Conservation (phyloP, 2,329 filamentous ascomycete species). For the Ceratocystis cacaofunesta region DNA sequence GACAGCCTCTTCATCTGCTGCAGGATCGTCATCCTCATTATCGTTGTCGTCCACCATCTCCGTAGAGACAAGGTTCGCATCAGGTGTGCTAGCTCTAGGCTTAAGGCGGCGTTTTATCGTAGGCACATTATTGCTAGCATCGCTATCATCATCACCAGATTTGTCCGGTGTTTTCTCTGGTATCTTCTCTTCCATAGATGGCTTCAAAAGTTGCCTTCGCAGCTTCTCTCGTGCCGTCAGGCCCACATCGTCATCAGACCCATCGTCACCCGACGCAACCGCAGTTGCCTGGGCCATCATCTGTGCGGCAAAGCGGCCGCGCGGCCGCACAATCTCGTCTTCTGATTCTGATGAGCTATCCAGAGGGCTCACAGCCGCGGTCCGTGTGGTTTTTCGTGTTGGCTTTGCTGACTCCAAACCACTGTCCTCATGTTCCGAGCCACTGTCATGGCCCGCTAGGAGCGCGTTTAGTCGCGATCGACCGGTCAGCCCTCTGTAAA, state of each 20-base stretch:
- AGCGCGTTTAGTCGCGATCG: constrained; percentile 41
- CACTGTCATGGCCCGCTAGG: constrained; percentile 35
- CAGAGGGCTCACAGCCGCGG: background rate
- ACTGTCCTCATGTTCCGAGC: constrained; percentile 31
- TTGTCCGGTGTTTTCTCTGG: constrained; percentile 22
- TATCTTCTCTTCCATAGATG: constrained; percentile 23
- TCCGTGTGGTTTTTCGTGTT: background rate
- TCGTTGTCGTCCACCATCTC: constrained; percentile 19
- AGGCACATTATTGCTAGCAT: constrained; percentile 26
- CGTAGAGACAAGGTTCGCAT: constrained; percentile 22
- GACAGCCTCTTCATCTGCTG: constrained; percentile 31
- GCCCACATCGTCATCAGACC: constrained; percentile 20
- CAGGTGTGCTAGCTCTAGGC: constrained; percentile 19
- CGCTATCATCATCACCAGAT: constrained; percentile 22
- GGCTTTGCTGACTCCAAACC: constrained; percentile 9
- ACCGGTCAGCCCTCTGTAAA: constrained; percentile 28
- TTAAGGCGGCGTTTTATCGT: constrained; percentile 16
- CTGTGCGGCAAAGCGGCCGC: constrained; percentile 48
- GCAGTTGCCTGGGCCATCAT: constrained; percentile 33
- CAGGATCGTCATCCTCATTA: constrained; percentile 25
- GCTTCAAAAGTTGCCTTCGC: constrained; percentile 14
- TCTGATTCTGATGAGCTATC: constrained; percentile 19
- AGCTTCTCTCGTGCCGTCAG: constrained; percentile 12
- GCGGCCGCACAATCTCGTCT: constrained; percentile 33
- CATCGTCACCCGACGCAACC: constrained; percentile 30